A percentile compares a stretch with the other conserved stretches of the same genome.
These are phyloP conservation scores for sunflower (Helianthus annuus) DNA, from an alignment of 129 eudicot genomes.

Conservation along the genomic window HanXRQr2.0-SUNRISE NC_035449.2:89400309-89400808, in stretches of 20 bases:
- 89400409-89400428: too few relatives aligned
- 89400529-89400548: not conserved
- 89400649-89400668: not conserved
- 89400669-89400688: not conserved
- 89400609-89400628: not conserved
- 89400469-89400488: too few relatives aligned
- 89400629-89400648: not conserved
- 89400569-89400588: not conserved
- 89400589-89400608: not conserved
- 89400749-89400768: conserved; percentile 40
- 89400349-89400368: too few relatives aligned
- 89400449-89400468: too few relatives aligned
- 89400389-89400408: too few relatives aligned
- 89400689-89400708: not conserved
- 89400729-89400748: conserved; percentile 27
- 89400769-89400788: conserved; percentile 49
- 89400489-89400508: too few relatives aligned
- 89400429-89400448: too few relatives aligned
- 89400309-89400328: too few relatives aligned
- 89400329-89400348: too few relatives aligned
- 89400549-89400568: not conserved
- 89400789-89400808: conserved; percentile 36
- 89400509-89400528: not conserved
- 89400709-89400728: not conserved
- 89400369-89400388: too few relatives aligned